Evolutionary conservation across 129 eudicot genomes (phyloP), one percentile per base, ranked within the genome.

Genomic region (Centrapalus pauciflorus): DNA sequence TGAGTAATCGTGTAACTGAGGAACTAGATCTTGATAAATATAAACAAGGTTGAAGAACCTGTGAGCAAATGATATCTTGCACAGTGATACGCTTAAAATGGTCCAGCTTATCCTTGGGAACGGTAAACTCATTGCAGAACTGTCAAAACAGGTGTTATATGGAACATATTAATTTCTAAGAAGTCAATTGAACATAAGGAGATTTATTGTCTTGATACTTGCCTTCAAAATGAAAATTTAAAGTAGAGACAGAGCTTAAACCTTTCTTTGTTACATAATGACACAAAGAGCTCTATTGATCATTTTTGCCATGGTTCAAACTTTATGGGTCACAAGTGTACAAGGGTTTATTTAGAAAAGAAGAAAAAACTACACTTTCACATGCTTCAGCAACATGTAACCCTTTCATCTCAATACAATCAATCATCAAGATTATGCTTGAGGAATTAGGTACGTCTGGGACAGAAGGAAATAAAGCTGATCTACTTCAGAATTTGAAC

Each of bases 81-180:
- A 87, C 52, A 26, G 92, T 85, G 45, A 92, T 73, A 29, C 75
- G 12, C 69, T 83, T 84, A 74, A 83, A 88, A 69, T 79, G 67
- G 50, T 92, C 96, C 75, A 92, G 76, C 61, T 72, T 74, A 60
- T 85, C 91, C 86, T 80, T 88, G 35, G 98, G 98, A 64, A 92
- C 98, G 20, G 95, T 60, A 73, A 83, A 85, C 85, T 88, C 95
- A 74, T 92, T 92, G 86, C 95, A 85, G 75, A 83, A 92, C 98
- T 92, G 83, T 34, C 17, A 73, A 57, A 37, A 52, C 25, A 48
- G 19, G 25, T 48, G 19, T 43, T 43, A 3, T 5, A 58, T n/a
- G 24, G 14, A 19, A 27, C 11, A 55, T 23, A 28, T 29, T 28
- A 2, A 16, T 17, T 51, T 2, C 8, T 12, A 19, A 40, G 1